Evolutionary conservation across 106 monocot genomes (phyloP).

Genomic region (Apostasia shenzhenica): DNA sequence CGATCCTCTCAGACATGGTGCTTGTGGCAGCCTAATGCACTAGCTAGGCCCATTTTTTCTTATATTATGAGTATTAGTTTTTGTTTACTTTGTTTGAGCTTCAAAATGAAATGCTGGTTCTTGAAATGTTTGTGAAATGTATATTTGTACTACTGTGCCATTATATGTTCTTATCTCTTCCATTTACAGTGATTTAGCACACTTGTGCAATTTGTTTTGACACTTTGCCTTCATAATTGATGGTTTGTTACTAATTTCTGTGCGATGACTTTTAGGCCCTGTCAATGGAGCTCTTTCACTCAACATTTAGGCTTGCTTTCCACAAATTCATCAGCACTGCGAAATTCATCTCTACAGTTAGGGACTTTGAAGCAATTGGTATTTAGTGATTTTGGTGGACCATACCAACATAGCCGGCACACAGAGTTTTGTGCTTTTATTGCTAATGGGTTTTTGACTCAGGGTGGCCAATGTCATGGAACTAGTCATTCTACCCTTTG

Average conservation of each 20-base stretch:
- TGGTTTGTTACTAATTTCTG: neutral
- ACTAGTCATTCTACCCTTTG: conserved; percentile 55
- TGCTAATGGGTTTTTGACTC: conserved; percentile 30
- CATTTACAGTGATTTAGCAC: neutral
- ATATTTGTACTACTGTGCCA: neutral
- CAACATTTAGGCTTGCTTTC: conserved; percentile 48
- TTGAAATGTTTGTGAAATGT: neutral
- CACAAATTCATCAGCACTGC: conserved; percentile 55
- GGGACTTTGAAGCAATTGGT: conserved; percentile 38
- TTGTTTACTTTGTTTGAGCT: neutral
- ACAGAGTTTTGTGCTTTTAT: conserved; percentile 21
- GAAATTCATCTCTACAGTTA: conserved; percentile 37
- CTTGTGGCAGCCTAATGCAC: no score
- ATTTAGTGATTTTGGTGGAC: conserved; percentile 16
- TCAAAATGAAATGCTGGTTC: neutral
- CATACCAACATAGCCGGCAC: conserved; percentile 27
- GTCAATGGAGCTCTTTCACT: conserved; percentile 58
- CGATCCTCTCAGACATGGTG: no score
- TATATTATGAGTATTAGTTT: no score
- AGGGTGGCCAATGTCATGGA: conserved; percentile 43
- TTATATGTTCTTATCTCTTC: neutral
- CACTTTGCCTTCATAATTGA: neutral
- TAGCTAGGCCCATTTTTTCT: no score
- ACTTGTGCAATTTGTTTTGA: neutral
- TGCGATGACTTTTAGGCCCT: conserved; percentile 43